These are phyloP conservation scores for Coniella vitis DNA, from an alignment of 2,329 filamentous ascomycete species.

Conservation along the genomic window DNA sequence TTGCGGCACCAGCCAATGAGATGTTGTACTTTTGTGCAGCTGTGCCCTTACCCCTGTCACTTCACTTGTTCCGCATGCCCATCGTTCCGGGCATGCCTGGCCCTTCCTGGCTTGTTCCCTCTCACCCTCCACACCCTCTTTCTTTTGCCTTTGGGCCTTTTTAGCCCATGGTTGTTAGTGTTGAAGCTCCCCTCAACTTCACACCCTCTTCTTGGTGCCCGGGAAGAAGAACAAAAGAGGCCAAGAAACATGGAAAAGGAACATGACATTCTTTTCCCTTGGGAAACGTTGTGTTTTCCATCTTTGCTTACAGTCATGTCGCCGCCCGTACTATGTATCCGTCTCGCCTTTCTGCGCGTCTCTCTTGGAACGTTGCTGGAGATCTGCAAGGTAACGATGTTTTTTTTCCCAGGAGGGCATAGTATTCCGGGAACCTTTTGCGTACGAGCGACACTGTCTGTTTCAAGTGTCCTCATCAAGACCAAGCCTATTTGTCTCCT, in stretches of 20 bases:
- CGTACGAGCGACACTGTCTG: not conserved
- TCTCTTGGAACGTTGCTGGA: conserved; percentile 10
- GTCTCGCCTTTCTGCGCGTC: conserved; percentile 1
- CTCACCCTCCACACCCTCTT: conserved; percentile 13
- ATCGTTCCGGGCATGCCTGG: conserved; percentile 4
- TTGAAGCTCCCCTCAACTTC: not conserved
- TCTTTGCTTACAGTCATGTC: not conserved
- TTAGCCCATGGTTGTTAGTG: too few species aligned
- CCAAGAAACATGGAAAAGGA: too few species aligned
- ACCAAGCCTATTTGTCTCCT: too few species aligned
- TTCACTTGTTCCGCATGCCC: conserved; percentile 1
- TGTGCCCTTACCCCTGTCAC: conserved; percentile 3
- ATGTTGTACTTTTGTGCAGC: conserved; percentile 5
- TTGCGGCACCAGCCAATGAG: conserved; percentile 8
- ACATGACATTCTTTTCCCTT: too few species aligned
- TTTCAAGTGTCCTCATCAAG: not conserved
- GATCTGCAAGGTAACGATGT: not conserved
- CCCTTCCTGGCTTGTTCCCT: conserved; percentile 14
- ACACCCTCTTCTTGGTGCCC: too few species aligned
- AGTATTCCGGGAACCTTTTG: not conserved
- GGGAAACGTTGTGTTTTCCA: not conserved
- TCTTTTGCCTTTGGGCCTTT: too few species aligned
- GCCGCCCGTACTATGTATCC: not conserved
- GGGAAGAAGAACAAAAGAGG: not conserved
- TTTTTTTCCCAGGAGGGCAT: too few species aligned